Conservation (phyloP, 2,329 filamentous ascomycete species). For the Emergomyces africanus region DNA sequence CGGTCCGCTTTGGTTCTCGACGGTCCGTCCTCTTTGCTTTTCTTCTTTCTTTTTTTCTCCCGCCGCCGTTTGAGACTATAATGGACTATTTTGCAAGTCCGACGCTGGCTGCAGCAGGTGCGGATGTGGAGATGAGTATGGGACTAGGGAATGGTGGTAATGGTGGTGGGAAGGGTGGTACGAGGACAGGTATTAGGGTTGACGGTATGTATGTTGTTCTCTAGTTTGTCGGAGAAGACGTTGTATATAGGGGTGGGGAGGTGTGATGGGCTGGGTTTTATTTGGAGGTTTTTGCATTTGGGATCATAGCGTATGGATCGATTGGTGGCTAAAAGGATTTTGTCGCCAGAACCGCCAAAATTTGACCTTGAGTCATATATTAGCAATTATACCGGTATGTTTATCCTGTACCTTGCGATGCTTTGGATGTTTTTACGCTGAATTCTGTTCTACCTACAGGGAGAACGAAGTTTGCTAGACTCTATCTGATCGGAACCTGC, state of each 20-base stretch:
- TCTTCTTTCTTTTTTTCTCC: not conserved
- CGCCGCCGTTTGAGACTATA: not conserved
- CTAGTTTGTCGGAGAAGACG: too few species aligned
- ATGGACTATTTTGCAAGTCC: not conserved
- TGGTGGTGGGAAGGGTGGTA: not conserved
- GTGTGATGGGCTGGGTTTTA: not conserved
- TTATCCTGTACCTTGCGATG: not conserved
- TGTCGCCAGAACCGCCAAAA: slow-evolving; percentile 56
- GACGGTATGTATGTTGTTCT: slow-evolving; percentile 20
- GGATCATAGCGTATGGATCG: not conserved
- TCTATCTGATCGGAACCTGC: slow-evolving; percentile 66
- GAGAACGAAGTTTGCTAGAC: slow-evolving; percentile 65
- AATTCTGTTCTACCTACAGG: slow-evolving; percentile 37
- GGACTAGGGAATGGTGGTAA: not conserved
- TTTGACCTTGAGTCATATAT: slow-evolving; percentile 88
- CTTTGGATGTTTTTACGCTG: not conserved
- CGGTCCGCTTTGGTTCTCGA: not conserved
- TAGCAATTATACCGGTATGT: slow-evolving; percentile 67
- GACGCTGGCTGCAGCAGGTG: not conserved
- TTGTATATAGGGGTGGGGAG: not conserved
- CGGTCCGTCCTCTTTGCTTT: not conserved
- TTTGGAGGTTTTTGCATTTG: not conserved
- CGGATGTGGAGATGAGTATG: not conserved
- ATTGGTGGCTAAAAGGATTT: not conserved
- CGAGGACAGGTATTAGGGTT: slow-evolving; percentile 14